Percentiles rank a stretch among this genome's conserved stretches.
phyloP scores from a whole-genome alignment of 1,139 yeast genomes.

The Zygosaccharomyces pseudobailii region DNA sequence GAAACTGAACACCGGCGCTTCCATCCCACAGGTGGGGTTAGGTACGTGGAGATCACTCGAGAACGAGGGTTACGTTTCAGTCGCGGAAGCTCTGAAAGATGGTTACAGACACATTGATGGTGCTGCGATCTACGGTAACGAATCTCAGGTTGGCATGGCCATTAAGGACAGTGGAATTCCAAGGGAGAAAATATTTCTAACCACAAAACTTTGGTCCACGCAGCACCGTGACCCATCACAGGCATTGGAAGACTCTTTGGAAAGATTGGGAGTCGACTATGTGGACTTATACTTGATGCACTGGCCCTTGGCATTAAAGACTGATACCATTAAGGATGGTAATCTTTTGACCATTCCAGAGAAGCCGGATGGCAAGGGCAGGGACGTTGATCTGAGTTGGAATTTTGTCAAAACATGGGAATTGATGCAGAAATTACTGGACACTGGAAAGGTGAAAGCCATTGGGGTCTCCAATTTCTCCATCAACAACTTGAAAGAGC shows the following conservation, averaged over 20 bases:
- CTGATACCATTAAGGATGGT: conserved; percentile 39
- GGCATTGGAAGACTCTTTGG: conserved; percentile 59
- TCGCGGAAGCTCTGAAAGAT: conserved; percentile 54
- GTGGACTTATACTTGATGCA: conserved; percentile 81
- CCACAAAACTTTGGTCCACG: conserved; percentile 76
- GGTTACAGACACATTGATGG: conserved; percentile 82
- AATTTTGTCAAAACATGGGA: conserved; percentile 65
- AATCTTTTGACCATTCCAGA: conserved; percentile 38
- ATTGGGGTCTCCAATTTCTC: conserved; percentile 81
- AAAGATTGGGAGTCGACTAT: conserved; percentile 68
- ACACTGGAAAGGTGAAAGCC: conserved; percentile 56
- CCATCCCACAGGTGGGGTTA: conserved; percentile 65
- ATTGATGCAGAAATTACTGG: conserved; percentile 56
- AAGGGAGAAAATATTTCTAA: conserved; percentile 66
- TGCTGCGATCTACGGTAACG: conserved; percentile 66
- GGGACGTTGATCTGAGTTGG: conserved; percentile 46
- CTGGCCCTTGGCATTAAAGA: conserved; percentile 70
- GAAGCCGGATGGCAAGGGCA: conserved; percentile 40
- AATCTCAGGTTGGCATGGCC: conserved; percentile 61
- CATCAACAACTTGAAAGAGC: conserved; percentile 45
- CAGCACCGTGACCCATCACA: conserved; percentile 56
- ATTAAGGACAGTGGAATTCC: conserved; percentile 63
- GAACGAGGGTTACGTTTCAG: conserved; percentile 59
- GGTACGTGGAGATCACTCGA: conserved; percentile 75
- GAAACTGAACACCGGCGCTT: conserved; percentile 56